These are phyloP conservation scores for Pulveroboletus sp. DNA, from an alignment of 1,284 basidiomycete species.

Conservation along the genomic window DNA sequence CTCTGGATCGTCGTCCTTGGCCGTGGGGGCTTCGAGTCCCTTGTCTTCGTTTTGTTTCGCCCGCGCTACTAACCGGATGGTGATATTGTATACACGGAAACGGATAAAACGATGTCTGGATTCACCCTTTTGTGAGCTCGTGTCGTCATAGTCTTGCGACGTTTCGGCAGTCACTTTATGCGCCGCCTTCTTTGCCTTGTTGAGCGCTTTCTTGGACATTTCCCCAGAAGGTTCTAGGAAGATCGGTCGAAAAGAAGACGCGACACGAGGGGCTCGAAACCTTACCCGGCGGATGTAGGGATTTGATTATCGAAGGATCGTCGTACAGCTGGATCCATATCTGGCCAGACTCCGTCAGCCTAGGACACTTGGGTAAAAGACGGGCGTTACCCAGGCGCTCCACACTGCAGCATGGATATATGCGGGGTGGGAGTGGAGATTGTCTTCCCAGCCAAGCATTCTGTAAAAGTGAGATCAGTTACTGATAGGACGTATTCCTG, in stretches of 20 bases:
- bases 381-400: conserved; percentile 57
- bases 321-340: conserved; percentile 80
- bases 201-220: conserved; percentile 77
- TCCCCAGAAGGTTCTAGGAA: conserved; percentile 54
- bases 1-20: conserved; percentile 83
- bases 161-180: conserved; percentile 65
- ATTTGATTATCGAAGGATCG: conserved; percentile 61
- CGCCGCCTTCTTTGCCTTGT: conserved; percentile 87
- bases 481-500: neutral
- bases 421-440: conserved; percentile 70
- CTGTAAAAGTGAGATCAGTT: conserved; percentile 41
- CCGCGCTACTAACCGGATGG: conserved; percentile 23
- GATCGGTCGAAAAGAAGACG: conserved; percentile 34
- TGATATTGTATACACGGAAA: conserved; percentile 18
- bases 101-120: conserved; percentile 29
- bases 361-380: conserved; percentile 8
- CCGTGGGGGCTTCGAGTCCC: conserved; percentile 61
- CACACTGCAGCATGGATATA: conserved; percentile 78
- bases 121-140: conserved; percentile 40
- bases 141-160: conserved; percentile 50
- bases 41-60: conserved; percentile 65
- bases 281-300: conserved; percentile 38
- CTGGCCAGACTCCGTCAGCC: conserved; percentile 39
- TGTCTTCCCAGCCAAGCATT: conserved; percentile 83
- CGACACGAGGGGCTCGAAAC: neutral